Percentiles rank a stretch among this genome's conserved stretches.
Evolutionary conservation across 2,329 filamentous ascomycete species (phyloP).

Genomic region (Aspergillus thermomutatus): DNA sequence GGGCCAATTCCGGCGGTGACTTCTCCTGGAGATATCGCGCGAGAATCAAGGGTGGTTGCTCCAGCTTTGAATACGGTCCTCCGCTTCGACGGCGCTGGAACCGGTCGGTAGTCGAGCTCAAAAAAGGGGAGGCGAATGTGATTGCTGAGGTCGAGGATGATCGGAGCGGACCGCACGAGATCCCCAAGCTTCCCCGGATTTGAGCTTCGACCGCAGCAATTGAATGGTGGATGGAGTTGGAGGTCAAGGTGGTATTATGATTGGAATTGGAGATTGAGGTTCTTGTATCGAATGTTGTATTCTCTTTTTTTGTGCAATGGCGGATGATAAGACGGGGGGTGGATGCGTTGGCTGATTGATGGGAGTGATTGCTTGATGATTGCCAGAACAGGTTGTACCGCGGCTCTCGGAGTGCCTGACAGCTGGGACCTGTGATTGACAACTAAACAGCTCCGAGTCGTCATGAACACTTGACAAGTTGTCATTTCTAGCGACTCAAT

Average conservation of each 20-base stretch:
- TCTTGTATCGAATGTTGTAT: not conserved
- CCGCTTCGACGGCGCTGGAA: not conserved
- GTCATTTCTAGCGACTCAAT: not conserved
- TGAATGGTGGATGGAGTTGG: not conserved
- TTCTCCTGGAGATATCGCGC: slow-evolving; percentile 25
- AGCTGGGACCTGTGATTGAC: slow-evolving; percentile 24
- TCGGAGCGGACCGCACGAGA: not conserved
- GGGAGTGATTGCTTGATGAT: not conserved
- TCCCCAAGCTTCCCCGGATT: slow-evolving; percentile 18
- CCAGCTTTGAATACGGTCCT: not conserved
- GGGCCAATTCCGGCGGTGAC: slow-evolving; percentile 23
- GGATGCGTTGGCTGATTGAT: slow-evolving; percentile 8
- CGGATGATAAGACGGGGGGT: not conserved
- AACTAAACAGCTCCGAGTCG: not conserved
- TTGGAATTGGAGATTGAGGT: not conserved
- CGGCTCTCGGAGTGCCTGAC: slow-evolving; percentile 28
- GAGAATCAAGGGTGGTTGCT: not conserved
- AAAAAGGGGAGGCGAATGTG: not conserved
- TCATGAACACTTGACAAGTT: not conserved
- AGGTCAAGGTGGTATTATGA: not conserved
- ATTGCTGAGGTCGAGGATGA: not conserved
- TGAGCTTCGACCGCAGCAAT: not conserved
- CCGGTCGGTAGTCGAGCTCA: not conserved
- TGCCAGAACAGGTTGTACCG: slow-evolving; percentile 21
- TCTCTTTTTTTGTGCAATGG: not conserved